Base-by-base conservation (phyloP, 805 yeast species). In the Pichia phayaonensis region DNA sequence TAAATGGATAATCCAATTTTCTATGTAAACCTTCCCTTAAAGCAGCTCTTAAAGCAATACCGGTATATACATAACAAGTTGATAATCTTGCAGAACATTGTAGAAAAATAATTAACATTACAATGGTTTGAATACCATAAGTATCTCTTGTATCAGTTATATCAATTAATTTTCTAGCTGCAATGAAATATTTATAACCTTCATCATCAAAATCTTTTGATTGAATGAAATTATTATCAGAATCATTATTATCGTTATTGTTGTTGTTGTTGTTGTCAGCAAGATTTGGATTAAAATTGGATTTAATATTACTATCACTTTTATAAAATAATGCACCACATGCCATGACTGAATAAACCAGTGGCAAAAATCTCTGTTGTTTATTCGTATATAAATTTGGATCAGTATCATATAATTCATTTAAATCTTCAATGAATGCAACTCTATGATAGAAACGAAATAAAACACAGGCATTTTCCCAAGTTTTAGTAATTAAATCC, bases 391-490 rank as follows among this genome's bases (percentile, higher is more conserved):
- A 84, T 51, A 78, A 77, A 16, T 76, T 73, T 0, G 95, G 92
- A 59, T 85, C 90, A 11, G 86, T 75, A 42, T 82, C 84, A 65
- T 88, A 89, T 26, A 89, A 68, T 49, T 85, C 79, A 57, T 86
- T 90, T 26, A 89, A 71, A 56, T 86, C 90, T 54, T 79, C 78
- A 48, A 85, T 73, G 53, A 89, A 77, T 2, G 90, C 81, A 1
- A 96, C 96, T 31, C 96, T 70, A 61, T 90, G 96, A 63, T 87
- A 86, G 63, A 90, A 89, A 50, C 95, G 72, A 63, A 89, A 86
- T 47, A 90, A 70, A 5, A 88, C 89, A 66, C 95, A 88, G 0
- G 95, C 95, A 57, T 83, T 81, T 54, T 82, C 80, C 95, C 96
- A 90, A 1, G 90, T 84, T 43, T 83, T 79, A 53, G 80, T 79